Base-by-base conservation (phyloP, 495 filamentous ascomycete genomes). In the Xylaria venustula region DNA sequence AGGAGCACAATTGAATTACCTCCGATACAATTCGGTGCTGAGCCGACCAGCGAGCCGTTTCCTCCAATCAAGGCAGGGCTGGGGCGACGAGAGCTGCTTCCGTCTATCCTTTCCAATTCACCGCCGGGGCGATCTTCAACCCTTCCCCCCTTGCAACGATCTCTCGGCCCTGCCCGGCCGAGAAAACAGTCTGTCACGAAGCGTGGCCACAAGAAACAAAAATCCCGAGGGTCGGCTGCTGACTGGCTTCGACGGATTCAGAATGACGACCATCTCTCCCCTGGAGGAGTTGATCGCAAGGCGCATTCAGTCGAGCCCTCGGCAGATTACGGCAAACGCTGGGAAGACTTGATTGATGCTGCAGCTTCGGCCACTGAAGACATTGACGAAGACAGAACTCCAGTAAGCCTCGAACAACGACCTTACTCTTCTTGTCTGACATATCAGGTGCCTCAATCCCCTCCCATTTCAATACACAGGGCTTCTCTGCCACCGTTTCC, bases 261-360 rank as follows among this genome's bases (percentile, higher is more conserved):
- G 42, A 79, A 80, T 61, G 78, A 79, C 17, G 76, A 81, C 26
- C 67, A 71, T 11, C 77, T 90, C 60, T 81, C 88, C 62, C 83
- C 87, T 9, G 92, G 88, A 65, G 83, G 88, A 34, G 83, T 86
- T 60, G 88, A 90, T 59, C 82, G 91, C 50, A 96, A 95, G 72
- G 90, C 90, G 22, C 83, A 87, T 61, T 95, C 91, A 2, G 90
- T 90, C 23, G 92, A 96, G 71, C 91, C 92, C 15, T 81, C 86
- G 30, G 85, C 83, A 62, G 84, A 88, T 45, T 90, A 87, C 72
- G 90, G 91, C 41, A 93, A 92, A 78, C 82, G 92, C 67, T 97
- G 92, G 92, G 91, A 96, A 73, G 92, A 97, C 73, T 75, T 97
- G 61, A 92, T 97, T 58, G 92, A 96, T 73, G 92, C 92, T 9